Percentiles rank a stretch among this genome's conserved stretches.
Evolutionary conservation across 2,329 filamentous ascomycete species (phyloP).

Genomic region (Bretziella fagacearum): DNA sequence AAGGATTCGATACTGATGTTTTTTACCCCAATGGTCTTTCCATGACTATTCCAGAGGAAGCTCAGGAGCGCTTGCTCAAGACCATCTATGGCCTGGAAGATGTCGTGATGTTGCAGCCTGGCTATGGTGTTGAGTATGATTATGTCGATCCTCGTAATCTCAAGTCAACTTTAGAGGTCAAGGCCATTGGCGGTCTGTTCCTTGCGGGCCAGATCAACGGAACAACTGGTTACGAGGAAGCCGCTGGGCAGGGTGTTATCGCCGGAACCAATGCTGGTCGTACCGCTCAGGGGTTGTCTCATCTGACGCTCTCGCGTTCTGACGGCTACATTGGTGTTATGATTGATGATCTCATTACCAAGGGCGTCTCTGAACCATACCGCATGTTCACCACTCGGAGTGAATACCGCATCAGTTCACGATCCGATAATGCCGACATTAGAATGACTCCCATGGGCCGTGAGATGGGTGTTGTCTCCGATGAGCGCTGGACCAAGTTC

Average conservation of each 20-base stretch:
- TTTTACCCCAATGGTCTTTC: constrained; percentile 95
- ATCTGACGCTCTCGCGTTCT: constrained; percentile 55
- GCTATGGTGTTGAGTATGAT: constrained; percentile 96
- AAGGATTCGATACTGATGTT: constrained; percentile 77
- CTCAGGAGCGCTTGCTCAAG: constrained; percentile 68
- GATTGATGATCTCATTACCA: constrained; percentile 94
- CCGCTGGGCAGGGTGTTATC: constrained; percentile 79
- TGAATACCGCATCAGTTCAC: constrained; percentile 84
- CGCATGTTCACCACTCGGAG: constrained; percentile 95
- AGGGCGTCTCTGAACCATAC: constrained; percentile 92
- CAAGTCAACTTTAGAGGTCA: constrained; percentile 82
- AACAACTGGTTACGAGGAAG: constrained; percentile 95
- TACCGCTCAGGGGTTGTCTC: constrained; percentile 46
- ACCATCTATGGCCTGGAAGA: constrained; percentile 80
- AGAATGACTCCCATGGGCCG: constrained; percentile 68
- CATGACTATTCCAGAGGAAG: constrained; percentile 85
- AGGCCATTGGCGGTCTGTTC: constrained; percentile 73
- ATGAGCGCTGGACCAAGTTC: constrained; percentile 60
- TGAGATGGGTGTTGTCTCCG: constrained; percentile 59
- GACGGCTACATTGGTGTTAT: constrained; percentile 97
- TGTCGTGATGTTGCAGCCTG: constrained; percentile 80
- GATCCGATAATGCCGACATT: constrained; percentile 85
- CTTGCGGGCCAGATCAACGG: constrained; percentile 96
- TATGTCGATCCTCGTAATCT: constrained; percentile 89
- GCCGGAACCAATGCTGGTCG: constrained; percentile 89